Base-by-base conservation (phyloP, 345 rosid species). In the Gossypioides kirkii region DNA sequence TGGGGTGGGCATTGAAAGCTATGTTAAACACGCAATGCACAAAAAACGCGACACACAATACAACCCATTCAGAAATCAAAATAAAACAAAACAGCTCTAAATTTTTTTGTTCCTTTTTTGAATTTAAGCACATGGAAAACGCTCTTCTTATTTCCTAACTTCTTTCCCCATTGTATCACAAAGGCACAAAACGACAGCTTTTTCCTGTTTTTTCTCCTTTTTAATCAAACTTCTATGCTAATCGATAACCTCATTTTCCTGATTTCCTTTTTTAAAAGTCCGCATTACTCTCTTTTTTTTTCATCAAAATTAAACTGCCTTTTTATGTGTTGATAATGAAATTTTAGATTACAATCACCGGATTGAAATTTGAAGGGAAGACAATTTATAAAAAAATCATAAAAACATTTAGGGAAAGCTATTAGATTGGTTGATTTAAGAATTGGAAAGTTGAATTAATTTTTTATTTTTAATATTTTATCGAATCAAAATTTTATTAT, bases 91-190 rank as follows among this genome's bases (percentile, higher is more conserved):
- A 4, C 5, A 10, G 18, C 10, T 12, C 3, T 13, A 8, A 20
- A 10, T 55, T 18, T 6, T n/a, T n/a, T n/a, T n/a, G n/a, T n/a
- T n/a, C n/a, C n/a, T n/a, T n/a, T n/a, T 2, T 52, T 17, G 22
- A 2, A 58, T 43, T 59, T 47, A 25, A 46, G 72, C 81, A 78
- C 77, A 69, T 74, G 77, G 69, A 76, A 63, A 61, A 69, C 56
- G 68, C 47, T 25, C 2, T 1, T 10, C 22, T 20, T 22, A n/a
- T 52, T 52, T 52, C 55, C 13, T 55, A 55, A 55, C 6, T 54
- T 7, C 59, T 8, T 18, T 54, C 8, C 8, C 60, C 60, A 55
- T 20, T 55, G 28, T 22, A 20, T 10, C 26, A 10, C 6, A 22
- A 54, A 3, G 6, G 9, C 16, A 50, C 55, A 50, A 50, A 50